phyloP scores from a whole-genome alignment of 108 stramenopile genomes.

The Fragilaria radians region DNA sequence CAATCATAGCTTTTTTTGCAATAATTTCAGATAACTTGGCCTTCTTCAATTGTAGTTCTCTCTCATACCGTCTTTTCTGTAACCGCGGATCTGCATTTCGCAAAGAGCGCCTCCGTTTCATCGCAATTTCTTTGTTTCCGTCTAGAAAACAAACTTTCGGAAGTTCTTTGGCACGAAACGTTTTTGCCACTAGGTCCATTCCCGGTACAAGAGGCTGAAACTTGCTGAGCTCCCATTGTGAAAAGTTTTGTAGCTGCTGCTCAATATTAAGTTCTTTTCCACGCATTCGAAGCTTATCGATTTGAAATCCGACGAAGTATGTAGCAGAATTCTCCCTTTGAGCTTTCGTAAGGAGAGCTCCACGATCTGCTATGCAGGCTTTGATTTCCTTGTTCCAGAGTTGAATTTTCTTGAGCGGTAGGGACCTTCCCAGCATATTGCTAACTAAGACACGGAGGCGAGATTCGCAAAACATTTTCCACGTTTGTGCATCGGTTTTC shows the following conservation, averaged over 20 bases:
- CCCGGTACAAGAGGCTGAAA: constrained; percentile 70
- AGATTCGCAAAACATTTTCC: constrained; percentile 91
- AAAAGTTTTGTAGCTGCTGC: constrained; percentile 73
- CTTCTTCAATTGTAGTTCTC: constrained; percentile 57
- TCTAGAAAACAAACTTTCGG: constrained; percentile 76
- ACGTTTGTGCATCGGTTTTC: constrained; percentile 84
- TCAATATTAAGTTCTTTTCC: constrained; percentile 80
- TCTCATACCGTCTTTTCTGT: constrained; percentile 50
- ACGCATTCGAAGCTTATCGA: constrained; percentile 76
- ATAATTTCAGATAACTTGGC: constrained; percentile 75
- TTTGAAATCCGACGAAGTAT: constrained; percentile 79
- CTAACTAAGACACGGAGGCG: constrained; percentile 84
- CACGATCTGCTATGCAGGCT: constrained; percentile 69
- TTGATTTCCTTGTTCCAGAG: constrained; percentile 89
- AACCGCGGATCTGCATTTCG: constrained; percentile 69
- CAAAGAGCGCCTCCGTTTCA: constrained; percentile 72
- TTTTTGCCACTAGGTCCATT: constrained; percentile 73
- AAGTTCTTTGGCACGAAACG: constrained; percentile 67
- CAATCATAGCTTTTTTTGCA: constrained; percentile 47
- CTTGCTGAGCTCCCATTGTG: constrained; percentile 67
- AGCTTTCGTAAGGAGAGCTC: constrained; percentile 62
- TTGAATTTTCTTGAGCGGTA: constrained; percentile 78
- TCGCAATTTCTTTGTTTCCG: constrained; percentile 74
- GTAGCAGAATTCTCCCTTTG: constrained; percentile 76
- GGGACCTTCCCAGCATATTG: constrained; percentile 63